Base-by-base conservation (phyloP, 306 rosid genomes). In the Trifolium pratense region DNA sequence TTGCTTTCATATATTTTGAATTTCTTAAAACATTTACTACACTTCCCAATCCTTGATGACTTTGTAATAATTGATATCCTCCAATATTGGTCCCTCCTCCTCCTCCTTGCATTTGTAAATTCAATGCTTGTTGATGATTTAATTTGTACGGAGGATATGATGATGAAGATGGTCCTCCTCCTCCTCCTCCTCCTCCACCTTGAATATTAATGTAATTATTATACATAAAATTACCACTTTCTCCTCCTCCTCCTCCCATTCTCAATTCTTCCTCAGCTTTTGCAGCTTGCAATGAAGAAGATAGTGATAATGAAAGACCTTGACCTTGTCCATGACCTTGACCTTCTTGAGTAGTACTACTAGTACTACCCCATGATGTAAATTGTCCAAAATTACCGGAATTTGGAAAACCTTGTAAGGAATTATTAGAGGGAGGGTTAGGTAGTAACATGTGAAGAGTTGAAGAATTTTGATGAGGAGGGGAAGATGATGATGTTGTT, bases 381-480 rank as follows among this genome's bases (percentile, higher is more conserved):
- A 84, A 89, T 81, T 91, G 92, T n/a, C 97, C 91, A 31, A 85
- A 89, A 63, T 87, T 88, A 61, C 87, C 84, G 1, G 81, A 34
- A 7, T 70, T 42, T 0, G 73, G 40, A 32, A 81, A 83, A 0
- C 87, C 88, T 65, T 86, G 92, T 18, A 8, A 86, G 68, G 21
- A 3, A 18, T 88, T 69, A 48, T 78, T 59, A n/a, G 86, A 42
- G 15, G 93, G 80, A 36, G 89, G 87, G 51, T 83, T 86, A 2
- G 93, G 93, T 23, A 90, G 96, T 26, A 90, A 68, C 96, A 90
- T 90, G 84, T 90, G 93, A 32, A 91, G 90, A 8, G 90, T 81
- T 11, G 96, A 74, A 45, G 72, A 25, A 25, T 37, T 16, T 46
- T 4, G 56, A 43, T 43, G 64, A 20, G 70, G 29, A 29, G 84